Base-by-base conservation (phyloP, 1,284 basidiomycete genomes). In the Malassezia cuniculi region DNA sequence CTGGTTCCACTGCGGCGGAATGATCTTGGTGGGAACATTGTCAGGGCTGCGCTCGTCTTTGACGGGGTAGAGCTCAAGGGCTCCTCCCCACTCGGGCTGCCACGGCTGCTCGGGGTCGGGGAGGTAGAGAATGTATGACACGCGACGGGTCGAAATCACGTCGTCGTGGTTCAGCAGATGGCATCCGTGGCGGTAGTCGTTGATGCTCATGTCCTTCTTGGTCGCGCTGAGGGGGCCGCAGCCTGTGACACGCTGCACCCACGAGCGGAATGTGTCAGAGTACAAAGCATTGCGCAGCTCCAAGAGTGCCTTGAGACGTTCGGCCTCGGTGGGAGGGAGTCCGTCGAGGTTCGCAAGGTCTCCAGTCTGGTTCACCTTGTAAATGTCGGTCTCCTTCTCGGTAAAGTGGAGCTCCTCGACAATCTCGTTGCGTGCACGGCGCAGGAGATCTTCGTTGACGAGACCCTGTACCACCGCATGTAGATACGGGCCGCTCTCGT, bases 331-430 rank as follows among this genome's bases (percentile, higher is more conserved):
- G 9, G 38, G 48, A 0, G 57, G 38, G 37, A 97, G 79, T 57
- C 79, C 87, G 48, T 81, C 82, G 26, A 90, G 74, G 30, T 93
- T 95, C 9, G 87, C 83, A 17, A 97, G 78, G 70, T 97, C 90
- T 48, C 90, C 90, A 0, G 89, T 94, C 73, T 95, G 90, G 69
- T 90, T 84, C 56, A 97, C 56, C 77, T 87, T 90, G 78, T 95
- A 97, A 54, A 97, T 97, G 65, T 97, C 90, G 5, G 90, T 97
- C 74, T 95, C 85, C 72, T 94, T 97, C 70, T 87, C 82, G 6
- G 85, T 80, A 69, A 94, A 95, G 57, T 78, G 82, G 60, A 97
- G 78, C 55, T 93, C 79, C 29, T 75, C 73, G 51, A 86, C 72
- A 55, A 87, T 74, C 65, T 85, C 82, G 52, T 82, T 77, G 68